Base-by-base conservation (phyloP, 1,284 basidiomycete species). In the Tylopilus sp. region DNA sequence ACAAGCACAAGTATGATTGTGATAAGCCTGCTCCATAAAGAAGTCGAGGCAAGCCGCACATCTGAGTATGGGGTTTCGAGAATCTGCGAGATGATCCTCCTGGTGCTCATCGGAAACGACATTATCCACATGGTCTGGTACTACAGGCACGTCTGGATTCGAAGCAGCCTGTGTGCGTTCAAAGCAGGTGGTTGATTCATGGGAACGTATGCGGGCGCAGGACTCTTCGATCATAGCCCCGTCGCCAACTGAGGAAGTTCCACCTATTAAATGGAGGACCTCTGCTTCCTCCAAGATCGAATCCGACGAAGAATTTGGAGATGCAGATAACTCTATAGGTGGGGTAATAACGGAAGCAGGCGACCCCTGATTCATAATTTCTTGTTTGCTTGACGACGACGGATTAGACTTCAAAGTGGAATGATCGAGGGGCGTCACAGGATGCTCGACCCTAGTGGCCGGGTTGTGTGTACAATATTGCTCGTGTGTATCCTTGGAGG, bases 31-130 rank as follows among this genome's bases (percentile, higher is more conserved):
- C n/a, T n/a, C n/a, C 59, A 44, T 63, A 58, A 77, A 77, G 32
- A 60, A 6, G n/a, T 19, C 32, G 18, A 67, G 18, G 57, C 77
- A 76, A 19, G 64, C 61, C 15, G 54, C 59, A 52, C 77, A 76
- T 6, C 41, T 64, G 32, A 63, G 67, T 12, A n/a, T 10, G 6
- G 38, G 26, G 10, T 53, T 36, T 7, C 19, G 24, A 39, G 18
- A 19, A 26, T 29, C 53, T 26, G 22, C 26, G 24, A 65, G 47
- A 36, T 58, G 39, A 55, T 61, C 52, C 39, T 54, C 54, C n/a
- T 19, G n/a, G 32, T 39, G 54, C 51, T 47, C 52, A 36, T 52
- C 18, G 36, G 66, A 53, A 52, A 59, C 29, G 33, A 56, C 18
- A 53, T 38, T 55, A 26, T 51, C 52, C 12, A 13, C 38, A 12